These are phyloP conservation scores for Mortierella hygrophila DNA, from an alignment of 192 early-diverging fungal genomes.

Conservation along the genomic window DNA sequence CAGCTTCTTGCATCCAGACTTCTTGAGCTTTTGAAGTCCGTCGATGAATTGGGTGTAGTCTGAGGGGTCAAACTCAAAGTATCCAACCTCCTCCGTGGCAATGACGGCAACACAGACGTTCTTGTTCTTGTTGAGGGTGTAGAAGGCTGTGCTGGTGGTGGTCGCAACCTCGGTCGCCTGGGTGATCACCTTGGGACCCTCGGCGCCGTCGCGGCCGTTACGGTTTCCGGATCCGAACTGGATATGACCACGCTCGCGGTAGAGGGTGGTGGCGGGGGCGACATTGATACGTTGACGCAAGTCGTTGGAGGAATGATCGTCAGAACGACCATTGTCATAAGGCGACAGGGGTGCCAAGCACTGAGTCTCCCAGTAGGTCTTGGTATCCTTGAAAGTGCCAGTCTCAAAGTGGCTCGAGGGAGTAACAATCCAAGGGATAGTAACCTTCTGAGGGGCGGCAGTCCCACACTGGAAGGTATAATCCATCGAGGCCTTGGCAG, in stretches of 20 bases:
- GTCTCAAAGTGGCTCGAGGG: conserved; percentile 31
- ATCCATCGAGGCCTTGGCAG: conserved; percentile 37
- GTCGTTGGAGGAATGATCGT: not conserved
- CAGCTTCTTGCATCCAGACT: conserved; percentile 50
- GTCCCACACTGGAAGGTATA: conserved; percentile 46
- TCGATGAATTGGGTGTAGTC: conserved; percentile 36
- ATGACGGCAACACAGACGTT: conserved; percentile 53
- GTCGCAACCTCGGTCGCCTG: conserved; percentile 30
- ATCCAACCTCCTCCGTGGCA: conserved; percentile 42
- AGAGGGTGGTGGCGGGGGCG: conserved; percentile 21
- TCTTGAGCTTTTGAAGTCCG: conserved; percentile 35
- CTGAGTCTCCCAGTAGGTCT: conserved; percentile 47
- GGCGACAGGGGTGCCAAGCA: conserved; percentile 29
- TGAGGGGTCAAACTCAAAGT: conserved; percentile 27
- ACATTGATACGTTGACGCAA: not conserved
- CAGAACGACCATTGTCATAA: conserved; percentile 14
- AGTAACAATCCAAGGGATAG: conserved; percentile 49
- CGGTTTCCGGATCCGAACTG: conserved; percentile 16
- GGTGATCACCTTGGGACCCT: conserved; percentile 14
- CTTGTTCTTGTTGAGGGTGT: conserved; percentile 26
- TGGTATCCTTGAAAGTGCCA: conserved; percentile 43
- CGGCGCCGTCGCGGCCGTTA: conserved; percentile 23
- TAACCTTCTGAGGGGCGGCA: conserved; percentile 16
- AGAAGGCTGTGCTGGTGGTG: conserved; percentile 47
- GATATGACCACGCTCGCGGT: conserved; percentile 44